Conservation (phyloP, 1,284 basidiomycete species). For the Chalciporus sp. region DNA sequence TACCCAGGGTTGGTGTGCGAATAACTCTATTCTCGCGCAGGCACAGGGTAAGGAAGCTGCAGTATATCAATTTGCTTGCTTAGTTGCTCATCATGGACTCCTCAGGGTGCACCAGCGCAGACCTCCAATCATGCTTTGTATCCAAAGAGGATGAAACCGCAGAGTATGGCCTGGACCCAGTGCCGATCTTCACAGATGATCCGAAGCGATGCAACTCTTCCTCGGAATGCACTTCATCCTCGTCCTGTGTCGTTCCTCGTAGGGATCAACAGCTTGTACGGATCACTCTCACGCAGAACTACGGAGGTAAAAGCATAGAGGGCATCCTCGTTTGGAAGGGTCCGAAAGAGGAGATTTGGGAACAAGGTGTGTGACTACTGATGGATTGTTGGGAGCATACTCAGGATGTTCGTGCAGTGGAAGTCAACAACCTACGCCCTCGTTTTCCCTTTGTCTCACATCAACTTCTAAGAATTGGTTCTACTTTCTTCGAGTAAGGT, state of each 20-base stretch:
- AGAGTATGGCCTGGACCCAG: slow-evolving; percentile 55
- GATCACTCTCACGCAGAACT: slow-evolving; percentile 38
- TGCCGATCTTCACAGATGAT: slow-evolving; percentile 46
- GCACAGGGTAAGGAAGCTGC: slow-evolving; percentile 14
- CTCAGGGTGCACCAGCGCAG: slow-evolving; percentile 7
- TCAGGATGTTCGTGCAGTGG: slow-evolving; percentile 44
- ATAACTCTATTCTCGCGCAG: slow-evolving; percentile 17
- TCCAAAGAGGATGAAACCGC: slow-evolving; percentile 25
- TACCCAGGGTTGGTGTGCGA: slow-evolving; percentile 62
- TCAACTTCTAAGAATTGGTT: slow-evolving; percentile 40
- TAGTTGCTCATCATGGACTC: slow-evolving; percentile 27
- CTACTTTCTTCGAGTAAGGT: slow-evolving; percentile 50
- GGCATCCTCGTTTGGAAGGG: slow-evolving; percentile 68
- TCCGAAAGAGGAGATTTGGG: slow-evolving; percentile 62
- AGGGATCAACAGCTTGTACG: slow-evolving; percentile 51
- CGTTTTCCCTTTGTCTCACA: slow-evolving; percentile 48
- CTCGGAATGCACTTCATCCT: slow-evolving; percentile 39
- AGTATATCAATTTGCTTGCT: slow-evolving; percentile 19
- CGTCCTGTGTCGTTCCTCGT: slow-evolving; percentile 51
- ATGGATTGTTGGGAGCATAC: not conserved
- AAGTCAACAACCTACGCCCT: slow-evolving; percentile 50
- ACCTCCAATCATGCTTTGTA: slow-evolving; percentile 48
- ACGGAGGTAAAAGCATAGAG: slow-evolving; percentile 5
- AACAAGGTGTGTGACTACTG: slow-evolving; percentile 55
- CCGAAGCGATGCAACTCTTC: slow-evolving; percentile 38